Base-by-base conservation (phyloP, 2,329 filamentous ascomycete species). In the Penicillium sp. region DNA sequence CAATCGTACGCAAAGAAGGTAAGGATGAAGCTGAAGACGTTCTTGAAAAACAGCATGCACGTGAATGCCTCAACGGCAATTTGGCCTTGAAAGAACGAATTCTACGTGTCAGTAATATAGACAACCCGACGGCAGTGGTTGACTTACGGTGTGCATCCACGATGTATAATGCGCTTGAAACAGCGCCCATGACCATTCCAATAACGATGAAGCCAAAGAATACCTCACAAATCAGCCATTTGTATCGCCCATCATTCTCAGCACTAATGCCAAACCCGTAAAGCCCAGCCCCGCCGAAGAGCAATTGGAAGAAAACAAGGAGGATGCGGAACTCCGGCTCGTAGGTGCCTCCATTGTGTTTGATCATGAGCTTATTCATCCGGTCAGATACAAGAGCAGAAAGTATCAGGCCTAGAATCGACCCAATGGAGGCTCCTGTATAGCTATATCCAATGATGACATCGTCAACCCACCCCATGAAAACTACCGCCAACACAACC, bases 131-230 rank as follows among this genome's bases (percentile, higher is more conserved):
- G n/a, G n/a, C n/a, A n/a, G n/a, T n/a, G n/a, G n/a, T n/a, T n/a
- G 8, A 82, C 85, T 71, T 76, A 88, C 91, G 87, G 73, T 97
- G 93, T 0, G 92, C 92, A 74, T 97, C 93, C 7, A 96, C 89
- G 66, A 97, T 88, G 68, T 97, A 97, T 23, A 96, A 76, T 1
- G 90, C 89, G 60, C 86, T 89, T 1, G 90, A 87, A 2, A 96
- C 91, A 1, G 92, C 90, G 1, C 92, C 92, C 67, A 96, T 86
- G 0, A 97, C 91, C 90, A 96, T 96, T 2, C 90, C 91, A 59
- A 88, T 86, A 8, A 96, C 89, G 68, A 94, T 86, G 55, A 94
- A 81, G 0, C 82, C 89, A 64, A 96, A 94, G 71, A 94, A 96
- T 47, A 91, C 81, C 52, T 93, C 83, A 0, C 90, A 88, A 57